Base-by-base conservation (phyloP, 164 flowering plant genomes). In the Aristolochia contorta region DNA sequence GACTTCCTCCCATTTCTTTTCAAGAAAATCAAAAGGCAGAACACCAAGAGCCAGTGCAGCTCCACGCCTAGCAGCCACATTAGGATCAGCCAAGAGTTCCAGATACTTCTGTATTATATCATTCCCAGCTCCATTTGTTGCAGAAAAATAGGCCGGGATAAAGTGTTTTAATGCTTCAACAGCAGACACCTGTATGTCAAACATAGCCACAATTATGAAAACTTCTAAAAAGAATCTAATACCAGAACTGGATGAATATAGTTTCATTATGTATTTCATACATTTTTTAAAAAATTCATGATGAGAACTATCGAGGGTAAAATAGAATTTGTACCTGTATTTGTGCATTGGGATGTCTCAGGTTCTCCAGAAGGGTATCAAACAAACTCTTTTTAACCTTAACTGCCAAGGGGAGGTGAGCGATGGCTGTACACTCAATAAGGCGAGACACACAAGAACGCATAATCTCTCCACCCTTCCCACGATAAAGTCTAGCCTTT, bases 381-480 rank as follows among this genome's bases (percentile, higher is more conserved):
- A 90, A 87, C 74, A 93, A 74, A 68, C 75, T 76, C 60, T 64
- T 64, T 65, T 79, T 90, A 63, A 73, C 77, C 69, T 79, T 90
- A 55, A 79, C 85, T 56, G 87, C 63, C 58, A 90, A 68, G 56
- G 25, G 20, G 63, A 90, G n/a, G 45, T 62, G 69, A 59, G 85
- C 72, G 22, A 68, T 20, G 50, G 97, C 84, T 57, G 83, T 79
- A 62, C 97, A 90, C 51, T 84, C 84, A 59, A 88, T 82, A 67
- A 83, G 84, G 65, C 91, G 84, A 5, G 99, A 93, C 66, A 93
- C 96, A 73, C 91, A 85, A 69, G 86, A 63, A 20, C 97, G 96
- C 97, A 93, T 93, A 61, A 93, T 86, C 72, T 93, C 99, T 74
- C 99, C 99, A 71, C 97, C 97, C 73, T 93, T 93, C 52, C 99